These are phyloP conservation scores for Penicillium fimorum DNA, from an alignment of 495 filamentous ascomycete species.

Conservation along the genomic window DNA sequence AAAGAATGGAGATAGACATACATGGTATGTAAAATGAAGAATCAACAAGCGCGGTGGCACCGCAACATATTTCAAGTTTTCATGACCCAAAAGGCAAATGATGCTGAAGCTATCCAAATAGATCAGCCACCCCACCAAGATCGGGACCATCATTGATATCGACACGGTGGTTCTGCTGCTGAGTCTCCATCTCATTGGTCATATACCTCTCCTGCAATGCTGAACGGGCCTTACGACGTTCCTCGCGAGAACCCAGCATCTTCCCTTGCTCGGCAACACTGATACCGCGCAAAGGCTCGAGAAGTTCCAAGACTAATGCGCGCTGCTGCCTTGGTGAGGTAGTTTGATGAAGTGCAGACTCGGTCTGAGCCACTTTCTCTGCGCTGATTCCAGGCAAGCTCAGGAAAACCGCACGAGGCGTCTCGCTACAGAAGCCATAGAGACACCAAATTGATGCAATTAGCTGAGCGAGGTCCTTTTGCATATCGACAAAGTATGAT, in stretches of 20 bases:
- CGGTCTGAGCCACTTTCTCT: conserved; percentile 45
- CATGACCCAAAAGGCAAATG: neutral
- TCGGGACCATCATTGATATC: conserved; percentile 60
- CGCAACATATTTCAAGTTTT: neutral
- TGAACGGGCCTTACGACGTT: conserved; percentile 51
- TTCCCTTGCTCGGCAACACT: conserved; percentile 92
- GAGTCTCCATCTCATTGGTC: conserved; percentile 48
- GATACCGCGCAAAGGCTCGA: conserved; percentile 81
- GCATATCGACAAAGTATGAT: conserved; percentile 92
- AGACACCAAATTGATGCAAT: conserved; percentile 81
- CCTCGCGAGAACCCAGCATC: conserved; percentile 54
- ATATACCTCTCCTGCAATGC: conserved; percentile 58
- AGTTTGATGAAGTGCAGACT: conserved; percentile 56
- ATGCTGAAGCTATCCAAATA: conserved; percentile 53
- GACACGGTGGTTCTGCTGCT: conserved; percentile 42
- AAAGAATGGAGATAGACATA: neutral
- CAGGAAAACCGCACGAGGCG: conserved; percentile 52
- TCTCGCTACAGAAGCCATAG: conserved; percentile 62
- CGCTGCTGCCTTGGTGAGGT: conserved; percentile 72
- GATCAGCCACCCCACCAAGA: conserved; percentile 63
- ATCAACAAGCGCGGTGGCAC: neutral
- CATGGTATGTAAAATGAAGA: neutral
- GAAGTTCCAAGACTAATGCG: conserved; percentile 78
- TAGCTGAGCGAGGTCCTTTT: conserved; percentile 85
- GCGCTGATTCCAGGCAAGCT: conserved; percentile 57